Base-by-base conservation (phyloP, 1,284 basidiomycete species). In the Rhodotorula sp. region DNA sequence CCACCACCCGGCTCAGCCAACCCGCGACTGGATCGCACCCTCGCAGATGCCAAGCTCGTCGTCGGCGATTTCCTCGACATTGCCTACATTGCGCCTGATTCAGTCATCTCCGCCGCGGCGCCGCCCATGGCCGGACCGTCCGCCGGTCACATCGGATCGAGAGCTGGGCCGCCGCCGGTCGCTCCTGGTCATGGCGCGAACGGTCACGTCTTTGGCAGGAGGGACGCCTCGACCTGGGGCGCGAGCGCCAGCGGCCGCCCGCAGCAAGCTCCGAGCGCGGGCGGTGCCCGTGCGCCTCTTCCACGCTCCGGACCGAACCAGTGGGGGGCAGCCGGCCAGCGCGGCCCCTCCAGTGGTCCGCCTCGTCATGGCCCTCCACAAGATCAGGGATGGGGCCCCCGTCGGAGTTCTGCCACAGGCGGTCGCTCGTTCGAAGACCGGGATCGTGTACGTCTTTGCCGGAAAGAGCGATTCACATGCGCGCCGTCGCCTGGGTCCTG, bases 21-120 rank as follows among this genome's bases (percentile, higher is more conserved):
- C n/a, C 15, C 46, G n/a, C 45, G 58, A 14, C 56, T 64, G 30
- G 61, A 66, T 14, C 72, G 59, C 51, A 75, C 75, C 10, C 68
- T 78, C 56, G 70, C 69, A 18, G 73, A 78, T 8, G 66, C 69
- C n/a, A 71, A 74, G 33, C 74, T 72, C 60, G 71, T 78, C 33
- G 62, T 71, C 2, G 77, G 77, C 29, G 77, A 78, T 65, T 72
- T 66, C 26, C n/a, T 77, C 44, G 76, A 75, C 57, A 60, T 78
- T 22, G 76, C 74, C 2, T 71, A 56, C 71, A 51, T 75, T 24
- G 45, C 60, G 26, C 1, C 26, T 12, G 55, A 42, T 8, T 5
- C 29, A 15, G 12, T 26, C 26, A 20, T 22, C 22, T 56, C 51
- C 2, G 26, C 29, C 26, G 42, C 33, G 12, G 48, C 51, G 1